phyloP scores from a whole-genome alignment of 345 rosid species.

The Draba incana region DNA sequence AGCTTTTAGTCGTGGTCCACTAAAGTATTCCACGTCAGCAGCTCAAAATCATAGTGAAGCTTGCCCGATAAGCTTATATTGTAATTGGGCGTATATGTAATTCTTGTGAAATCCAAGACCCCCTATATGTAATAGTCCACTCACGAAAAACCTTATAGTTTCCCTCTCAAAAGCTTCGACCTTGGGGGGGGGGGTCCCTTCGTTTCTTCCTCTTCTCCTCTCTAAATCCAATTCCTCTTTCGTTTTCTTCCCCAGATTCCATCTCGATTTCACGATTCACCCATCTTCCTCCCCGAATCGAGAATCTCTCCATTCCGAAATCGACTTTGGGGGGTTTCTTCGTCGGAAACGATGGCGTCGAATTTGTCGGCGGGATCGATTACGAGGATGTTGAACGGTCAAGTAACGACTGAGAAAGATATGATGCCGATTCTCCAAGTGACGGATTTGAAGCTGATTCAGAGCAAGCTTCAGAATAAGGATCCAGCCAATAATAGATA shows the following conservation, averaged over 20 bases:
- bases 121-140: conserved; percentile 11
- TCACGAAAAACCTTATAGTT: conserved; percentile 17
- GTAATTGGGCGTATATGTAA: neutral
- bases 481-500: conserved; percentile 48
- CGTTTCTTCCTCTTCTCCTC: neutral
- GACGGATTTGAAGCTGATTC: conserved; percentile 66
- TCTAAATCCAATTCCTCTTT: neutral
- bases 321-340: neutral
- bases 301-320: neutral
- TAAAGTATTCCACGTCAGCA: conserved; percentile 17
- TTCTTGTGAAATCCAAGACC: neutral
- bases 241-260: neutral
- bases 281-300: neutral
- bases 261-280: neutral
- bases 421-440: conserved; percentile 73
- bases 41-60: neutral
- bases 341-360: conserved; percentile 39
- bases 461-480: conserved; percentile 45
- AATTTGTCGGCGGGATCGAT: conserved; percentile 69
- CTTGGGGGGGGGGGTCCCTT: too few relatives aligned
- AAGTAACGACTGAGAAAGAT: conserved; percentile 49
- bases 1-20: conserved; percentile 2
- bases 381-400: conserved; percentile 51
- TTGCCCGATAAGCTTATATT: conserved; percentile 10
- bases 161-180: conserved; percentile 39